These are phyloP conservation scores for Filosporella fistucella DNA, from an alignment of 495 filamentous ascomycete genomes.

Conservation along the genomic window DNA sequence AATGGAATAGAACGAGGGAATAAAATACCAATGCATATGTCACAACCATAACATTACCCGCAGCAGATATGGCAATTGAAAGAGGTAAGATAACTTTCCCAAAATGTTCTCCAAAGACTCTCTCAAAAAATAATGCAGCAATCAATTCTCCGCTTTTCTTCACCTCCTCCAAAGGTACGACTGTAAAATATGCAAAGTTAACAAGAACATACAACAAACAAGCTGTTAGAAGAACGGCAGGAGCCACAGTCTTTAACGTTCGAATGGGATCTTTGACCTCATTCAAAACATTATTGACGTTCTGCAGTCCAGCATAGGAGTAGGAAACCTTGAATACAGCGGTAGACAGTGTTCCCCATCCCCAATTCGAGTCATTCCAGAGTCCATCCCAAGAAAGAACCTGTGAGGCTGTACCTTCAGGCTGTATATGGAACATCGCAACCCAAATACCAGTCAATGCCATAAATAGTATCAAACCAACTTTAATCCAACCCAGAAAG, in stretches of 20 bases:
- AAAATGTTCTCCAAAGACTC: conserved; percentile 54
- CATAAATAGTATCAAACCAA: conserved; percentile 61
- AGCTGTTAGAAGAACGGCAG: conserved; percentile 55
- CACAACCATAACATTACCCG: conserved; percentile 75
- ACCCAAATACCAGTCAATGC: conserved; percentile 53
- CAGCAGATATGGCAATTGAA: conserved; percentile 61
- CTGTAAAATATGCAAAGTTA: conserved; percentile 67
- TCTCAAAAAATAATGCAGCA: conserved; percentile 63
- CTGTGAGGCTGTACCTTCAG: not conserved
- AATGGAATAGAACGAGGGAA: conserved; percentile 9
- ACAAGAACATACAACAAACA: conserved; percentile 61
- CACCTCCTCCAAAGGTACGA: conserved; percentile 65
- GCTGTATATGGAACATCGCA: conserved; percentile 28
- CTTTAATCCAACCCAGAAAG: conserved; percentile 61
- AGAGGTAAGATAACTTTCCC: conserved; percentile 56
- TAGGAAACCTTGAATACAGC: conserved; percentile 71
- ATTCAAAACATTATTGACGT: conserved; percentile 73
- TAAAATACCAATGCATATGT: conserved; percentile 56
- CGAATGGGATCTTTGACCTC: conserved; percentile 67
- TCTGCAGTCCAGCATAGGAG: conserved; percentile 62
- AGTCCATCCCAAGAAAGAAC: conserved; percentile 31
- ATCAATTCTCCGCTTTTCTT: conserved; percentile 63
- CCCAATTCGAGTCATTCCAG: conserved; percentile 53
- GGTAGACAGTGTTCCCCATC: conserved; percentile 49
- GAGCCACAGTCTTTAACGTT: conserved; percentile 60